Evolutionary conservation across 805 yeast genomes (phyloP), one percentile per base, ranked within the genome.

Genomic region (Cyberlindnera veronae): DNA sequence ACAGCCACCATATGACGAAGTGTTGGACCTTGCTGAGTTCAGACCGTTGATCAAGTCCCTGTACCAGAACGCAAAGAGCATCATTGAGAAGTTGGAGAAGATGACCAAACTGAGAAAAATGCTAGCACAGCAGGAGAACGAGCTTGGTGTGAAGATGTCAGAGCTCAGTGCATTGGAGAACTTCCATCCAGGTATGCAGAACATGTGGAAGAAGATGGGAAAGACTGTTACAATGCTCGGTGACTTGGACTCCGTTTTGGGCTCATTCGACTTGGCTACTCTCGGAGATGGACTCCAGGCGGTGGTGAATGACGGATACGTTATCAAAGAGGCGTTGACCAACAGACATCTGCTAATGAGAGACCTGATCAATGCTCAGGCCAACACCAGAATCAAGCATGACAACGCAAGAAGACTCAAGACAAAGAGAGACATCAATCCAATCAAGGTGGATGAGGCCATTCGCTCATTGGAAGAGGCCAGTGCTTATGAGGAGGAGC

Each of bases 311-410:
- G 96, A 90, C 52, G 82, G 93, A 13, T 93, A 82, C 60, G 81
- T 84, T 42, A 83, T 90, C 42, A 93, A 93, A 61, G 99, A 93
- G 63, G 83, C 96, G 0, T 68, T 93, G 39, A 93, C 99, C 0
- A 90, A 91, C 63, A 72, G 99, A 44, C 96, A 93, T 60, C 69
- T 93, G 42, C 64, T 91, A 28, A 93, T 93, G 96, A 74, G 97
- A 39, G 99, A 93, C 50, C 68, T 88, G 37, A 55, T 76, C 23
- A 84, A 77, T 55, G 90, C 96, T 2, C 95, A 90, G 60, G 77
- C 79, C 7, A 77, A 71, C 41, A 79, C 95, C 1, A 78, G 75
- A 50, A 64, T 75, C 22, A 84, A 78, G 53, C 95, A 86, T 53
- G 75, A 77, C 35, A 71, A 76, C 5, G 95, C 95, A 1, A 65